phyloP scores from a whole-genome alignment of 192 early-diverging fungal species.

The Mortierella alpina region DNA sequence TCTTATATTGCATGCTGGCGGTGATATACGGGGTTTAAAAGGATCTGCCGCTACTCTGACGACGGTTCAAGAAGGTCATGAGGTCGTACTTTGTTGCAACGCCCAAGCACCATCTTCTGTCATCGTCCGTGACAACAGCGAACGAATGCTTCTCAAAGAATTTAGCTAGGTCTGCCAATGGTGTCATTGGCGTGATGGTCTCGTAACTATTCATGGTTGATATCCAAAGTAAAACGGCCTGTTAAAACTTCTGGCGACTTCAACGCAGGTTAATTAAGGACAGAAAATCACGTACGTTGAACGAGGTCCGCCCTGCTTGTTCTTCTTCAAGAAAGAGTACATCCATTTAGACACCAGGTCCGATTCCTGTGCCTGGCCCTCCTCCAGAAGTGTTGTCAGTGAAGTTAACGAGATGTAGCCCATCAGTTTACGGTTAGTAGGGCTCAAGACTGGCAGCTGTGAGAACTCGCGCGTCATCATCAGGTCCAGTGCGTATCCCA shows the following conservation, averaged over 20 bases:
- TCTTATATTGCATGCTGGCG: too few relatives aligned
- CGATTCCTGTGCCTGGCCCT: slow-evolving; percentile 55
- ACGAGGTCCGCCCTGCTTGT: slow-evolving; percentile 19
- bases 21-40: slow-evolving; percentile 22
- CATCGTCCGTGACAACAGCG: slow-evolving; percentile 83
- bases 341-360: slow-evolving; percentile 71
- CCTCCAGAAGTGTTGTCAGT: slow-evolving; percentile 67
- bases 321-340: slow-evolving; percentile 67
- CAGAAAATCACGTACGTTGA: slow-evolving; percentile 15
- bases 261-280: neutral
- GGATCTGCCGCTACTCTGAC: slow-evolving; percentile 47
- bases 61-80: slow-evolving; percentile 75
- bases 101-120: slow-evolving; percentile 83
- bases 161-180: slow-evolving; percentile 78
- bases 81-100: slow-evolving; percentile 84
- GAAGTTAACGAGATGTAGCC: slow-evolving; percentile 81
- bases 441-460: slow-evolving; percentile 82
- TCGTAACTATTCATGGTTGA: slow-evolving; percentile 63
- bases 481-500: slow-evolving; percentile 74
- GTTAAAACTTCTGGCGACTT: neutral
- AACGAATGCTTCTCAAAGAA: slow-evolving; percentile 89
- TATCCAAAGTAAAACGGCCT: too few relatives aligned
- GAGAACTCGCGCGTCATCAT: slow-evolving; percentile 89
- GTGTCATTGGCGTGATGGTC: slow-evolving; percentile 83
- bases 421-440: slow-evolving; percentile 70